phyloP scores from a whole-genome alignment of 78 protist species.

The Polysphondylium violaceum region DNA sequence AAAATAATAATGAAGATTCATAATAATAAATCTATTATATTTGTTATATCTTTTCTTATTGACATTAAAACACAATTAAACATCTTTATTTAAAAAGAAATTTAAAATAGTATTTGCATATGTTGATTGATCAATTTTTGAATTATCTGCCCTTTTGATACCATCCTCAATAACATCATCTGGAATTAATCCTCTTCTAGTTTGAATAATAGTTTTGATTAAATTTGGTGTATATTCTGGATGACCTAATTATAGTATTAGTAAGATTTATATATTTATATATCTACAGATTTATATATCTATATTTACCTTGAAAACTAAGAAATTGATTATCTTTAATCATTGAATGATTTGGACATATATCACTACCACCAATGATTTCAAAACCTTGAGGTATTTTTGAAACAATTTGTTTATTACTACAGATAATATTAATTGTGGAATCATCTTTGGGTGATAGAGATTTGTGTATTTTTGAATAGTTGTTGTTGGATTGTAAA shows the following conservation, averaged over 20 bases:
- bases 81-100: slow-evolving; percentile 27
- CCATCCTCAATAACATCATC: slow-evolving; percentile 66
- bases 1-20: background rate
- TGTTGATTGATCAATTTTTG: slow-evolving; percentile 30
- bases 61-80: too few relatives aligned
- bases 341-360: slow-evolving; percentile 49
- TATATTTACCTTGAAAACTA: slow-evolving; percentile 46
- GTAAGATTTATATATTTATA: too few relatives aligned
- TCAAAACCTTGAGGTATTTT: slow-evolving; percentile 28
- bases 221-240: slow-evolving; percentile 68
- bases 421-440: slow-evolving; percentile 40
- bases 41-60: too few relatives aligned
- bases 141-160: slow-evolving; percentile 34
- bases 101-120: slow-evolving; percentile 47
- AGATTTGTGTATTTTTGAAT: background rate
- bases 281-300: background rate
- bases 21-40: too few relatives aligned
- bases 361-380: slow-evolving; percentile 12
- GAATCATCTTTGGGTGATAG: background rate
- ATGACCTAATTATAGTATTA: slow-evolving; percentile 3
- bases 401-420: slow-evolving; percentile 40
- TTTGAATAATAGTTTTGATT: slow-evolving; percentile 9
- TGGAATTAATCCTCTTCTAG: slow-evolving; percentile 69
- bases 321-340: slow-evolving; percentile 14
- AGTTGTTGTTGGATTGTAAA: background rate